Base-by-base conservation (phyloP, 495 filamentous ascomycete genomes). In the Penicillium daleae region DNA sequence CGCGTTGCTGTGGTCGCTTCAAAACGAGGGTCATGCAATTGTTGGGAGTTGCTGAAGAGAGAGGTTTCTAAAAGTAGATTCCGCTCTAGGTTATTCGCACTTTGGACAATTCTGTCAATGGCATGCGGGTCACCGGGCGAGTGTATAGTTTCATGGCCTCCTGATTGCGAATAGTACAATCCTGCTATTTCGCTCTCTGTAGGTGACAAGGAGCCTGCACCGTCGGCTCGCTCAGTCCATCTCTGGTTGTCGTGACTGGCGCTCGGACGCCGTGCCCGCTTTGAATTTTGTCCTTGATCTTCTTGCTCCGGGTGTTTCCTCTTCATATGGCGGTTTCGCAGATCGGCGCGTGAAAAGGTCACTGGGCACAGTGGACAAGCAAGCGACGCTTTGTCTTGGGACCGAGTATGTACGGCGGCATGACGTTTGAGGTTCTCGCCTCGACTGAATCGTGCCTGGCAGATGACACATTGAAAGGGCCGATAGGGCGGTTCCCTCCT, bases 381-480 rank as follows among this genome's bases (percentile, higher is more conserved):
- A 3, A 77, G 53, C 13, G 69, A 60, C 7, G 57, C 53, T 8
- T 69, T 63, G 29, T 64, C 61, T 27, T 64, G 66, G 10, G 68
- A 70, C 8, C 73, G 71, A 21, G 67, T 64, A 56, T 77, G 75
- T 10, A 76, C 61, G 2, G 65, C 63, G 17, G 73, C 66, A 67
- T 77, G 75, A 50, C 75, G 71, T 57, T 77, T 77, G 65, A 77
- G 73, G 57, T 77, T 77, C 57, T 77, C 75, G 59, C 76, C 71
- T 48, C 75, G 66, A 31, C 73, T 77, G 54, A 77, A 77, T 12
- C 75, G 75, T 33, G 67, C 71, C 46, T 65, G 66, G 55, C 75
- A 77, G 42, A 72, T 49, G 7, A 65, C 37, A 60, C 75, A 77
- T 57, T 77, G 73, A 46, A 76, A 77, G 26, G 75, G 75, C 50